These are phyloP conservation scores for Camellia oleifera DNA, from an alignment of 179 eudicot species.

Conservation along the genomic window DNA sequence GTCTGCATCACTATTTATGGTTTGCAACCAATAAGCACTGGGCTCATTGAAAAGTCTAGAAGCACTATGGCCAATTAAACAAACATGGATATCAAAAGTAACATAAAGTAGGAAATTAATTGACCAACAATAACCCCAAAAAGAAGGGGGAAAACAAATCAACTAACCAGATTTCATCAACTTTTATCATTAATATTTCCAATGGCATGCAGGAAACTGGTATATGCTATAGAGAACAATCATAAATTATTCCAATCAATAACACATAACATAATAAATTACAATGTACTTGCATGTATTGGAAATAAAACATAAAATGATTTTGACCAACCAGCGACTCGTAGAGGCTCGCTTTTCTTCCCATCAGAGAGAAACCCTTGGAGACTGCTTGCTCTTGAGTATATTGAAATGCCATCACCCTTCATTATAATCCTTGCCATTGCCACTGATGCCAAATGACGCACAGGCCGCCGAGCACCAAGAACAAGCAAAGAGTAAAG, in stretches of 20 bases:
- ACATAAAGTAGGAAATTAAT: too few species aligned
- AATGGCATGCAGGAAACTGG: not conserved
- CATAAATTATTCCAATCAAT: not conserved
- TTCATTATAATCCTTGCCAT: slow-evolving; percentile 75
- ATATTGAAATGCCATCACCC: slow-evolving; percentile 92
- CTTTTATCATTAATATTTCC: not conserved
- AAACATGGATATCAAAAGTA: too few species aligned
- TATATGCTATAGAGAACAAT: not conserved
- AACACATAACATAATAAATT: not conserved
- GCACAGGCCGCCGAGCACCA: slow-evolving; percentile 90
- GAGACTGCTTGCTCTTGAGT: slow-evolving; percentile 87
- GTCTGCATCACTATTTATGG: too few species aligned
- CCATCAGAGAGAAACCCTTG: slow-evolving; percentile 96
- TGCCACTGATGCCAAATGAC: slow-evolving; percentile 90
- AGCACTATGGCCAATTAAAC: too few species aligned
- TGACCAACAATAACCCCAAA: not conserved
- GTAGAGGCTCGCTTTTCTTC: slow-evolving; percentile 75
- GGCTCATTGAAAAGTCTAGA: too few species aligned
- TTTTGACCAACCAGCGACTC: slow-evolving; percentile 71
- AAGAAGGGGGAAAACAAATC: not conserved
- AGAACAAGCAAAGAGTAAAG: slow-evolving; percentile 74
- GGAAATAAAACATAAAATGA: not conserved
- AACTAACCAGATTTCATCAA: not conserved
- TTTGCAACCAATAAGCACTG: too few species aligned
- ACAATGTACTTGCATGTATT: not conserved